Conservation (phyloP, 2,329 filamentous ascomycete species). For the Cladosporium halotolerans region DNA sequence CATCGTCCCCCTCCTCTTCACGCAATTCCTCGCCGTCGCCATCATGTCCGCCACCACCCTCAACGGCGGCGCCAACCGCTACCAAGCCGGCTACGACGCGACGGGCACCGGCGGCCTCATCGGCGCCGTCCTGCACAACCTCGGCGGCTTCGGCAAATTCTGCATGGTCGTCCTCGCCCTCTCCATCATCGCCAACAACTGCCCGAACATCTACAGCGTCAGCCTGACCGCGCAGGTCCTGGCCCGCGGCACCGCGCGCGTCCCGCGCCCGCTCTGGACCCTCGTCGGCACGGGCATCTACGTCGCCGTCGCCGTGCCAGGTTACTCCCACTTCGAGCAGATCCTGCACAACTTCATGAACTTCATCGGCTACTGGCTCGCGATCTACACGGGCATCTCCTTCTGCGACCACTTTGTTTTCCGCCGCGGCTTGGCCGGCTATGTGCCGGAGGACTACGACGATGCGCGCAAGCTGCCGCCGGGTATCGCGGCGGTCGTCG, state of each 20-base stretch:
- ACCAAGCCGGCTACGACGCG: slow-evolving; percentile 47
- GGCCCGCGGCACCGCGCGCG: slow-evolving; percentile 49
- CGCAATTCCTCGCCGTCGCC: slow-evolving; percentile 65
- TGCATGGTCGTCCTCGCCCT: slow-evolving; percentile 47
- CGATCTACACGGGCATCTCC: slow-evolving; percentile 63
- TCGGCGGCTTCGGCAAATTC: slow-evolving; percentile 66
- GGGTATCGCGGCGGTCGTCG: slow-evolving; percentile 56
- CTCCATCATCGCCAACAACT: slow-evolving; percentile 41
- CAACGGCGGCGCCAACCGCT: slow-evolving; percentile 50
- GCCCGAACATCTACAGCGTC: slow-evolving; percentile 55
- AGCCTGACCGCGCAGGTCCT: slow-evolving; percentile 62
- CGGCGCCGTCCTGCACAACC: slow-evolving; percentile 55
- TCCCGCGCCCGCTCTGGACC: slow-evolving; percentile 65
- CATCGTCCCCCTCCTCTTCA: slow-evolving; percentile 65
- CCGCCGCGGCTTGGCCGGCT: slow-evolving; percentile 55
- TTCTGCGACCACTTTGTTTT: slow-evolving; percentile 64
- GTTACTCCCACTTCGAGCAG: slow-evolving; percentile 58
- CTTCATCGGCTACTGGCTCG: slow-evolving; percentile 61
- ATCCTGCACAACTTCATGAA: slow-evolving; percentile 65
- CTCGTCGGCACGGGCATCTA: slow-evolving; percentile 56
- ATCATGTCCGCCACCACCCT: slow-evolving; percentile 58
- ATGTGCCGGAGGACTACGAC: slow-evolving; percentile 54
- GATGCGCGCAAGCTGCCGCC: slow-evolving; percentile 53
- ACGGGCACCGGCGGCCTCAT: slow-evolving; percentile 63
- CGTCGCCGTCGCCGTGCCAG: slow-evolving; percentile 64